Base-by-base conservation (phyloP, 768 basidiomycete species). In the Leccinum boreale region DNA sequence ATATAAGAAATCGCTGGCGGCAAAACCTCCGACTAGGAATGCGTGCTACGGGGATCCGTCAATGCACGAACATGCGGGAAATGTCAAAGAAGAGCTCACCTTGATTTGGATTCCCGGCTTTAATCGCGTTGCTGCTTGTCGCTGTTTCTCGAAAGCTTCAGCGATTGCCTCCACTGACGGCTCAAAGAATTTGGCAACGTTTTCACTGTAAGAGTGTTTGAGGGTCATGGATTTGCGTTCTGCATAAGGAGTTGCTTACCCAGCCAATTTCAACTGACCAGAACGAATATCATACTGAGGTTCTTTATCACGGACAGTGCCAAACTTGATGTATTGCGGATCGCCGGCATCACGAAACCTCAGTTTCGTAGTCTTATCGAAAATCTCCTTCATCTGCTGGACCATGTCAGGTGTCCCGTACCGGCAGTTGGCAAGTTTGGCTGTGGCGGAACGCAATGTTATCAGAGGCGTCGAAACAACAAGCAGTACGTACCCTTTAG, bases 131-230 rank as follows among this genome's bases (percentile, higher is more conserved):
- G 60, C 68, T 8, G 56, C 58, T n/a, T 52, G 17, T 3, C 59
- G 59, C 51, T 75, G 73, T 5, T 69, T 59, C 31, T 63, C 53
- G 8, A 81, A 72, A 4, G 73, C 74, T 3, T 70, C 69, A 3
- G 67, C 65, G 10, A 74, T 76, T 2, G 58, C 71, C 19, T 70
- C 52, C 9, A 80, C 62, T 0, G 79, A 79, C 0, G 76, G 77
- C 44, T 77, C 73, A 56, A 82, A 83, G 49, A 79, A 75, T 1
- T 56, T 60, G 3, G 70, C 72, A 5, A 81, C 68, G 5, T 75
- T 71, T 5, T 64, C 53, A 3, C 79, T 80, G 56, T 9, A 48
- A 0, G 0, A 28, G 2, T 2, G 3, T 26, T 29, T 2, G 3
- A 46, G 0, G 5, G 5, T 31, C 11, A 29, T 17, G 15, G 11